Evolutionary conservation across 208 protist species (phyloP).

Genomic region (Endotrypanum monterogeii): DNA sequence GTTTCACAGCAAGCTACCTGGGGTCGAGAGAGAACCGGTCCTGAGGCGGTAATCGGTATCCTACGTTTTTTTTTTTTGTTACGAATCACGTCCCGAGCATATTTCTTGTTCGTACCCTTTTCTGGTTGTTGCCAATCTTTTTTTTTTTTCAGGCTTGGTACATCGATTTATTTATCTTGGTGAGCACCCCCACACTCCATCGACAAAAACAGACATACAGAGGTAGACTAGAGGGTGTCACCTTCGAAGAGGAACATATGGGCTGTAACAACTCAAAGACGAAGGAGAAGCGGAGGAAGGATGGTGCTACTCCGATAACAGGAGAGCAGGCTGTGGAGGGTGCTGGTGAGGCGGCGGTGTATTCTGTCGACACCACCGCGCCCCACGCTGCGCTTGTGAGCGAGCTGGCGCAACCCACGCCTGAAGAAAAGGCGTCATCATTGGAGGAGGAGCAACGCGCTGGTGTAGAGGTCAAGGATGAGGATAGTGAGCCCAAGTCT

Average conservation of each 20-base stretch:
- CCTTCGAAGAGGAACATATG: conserved; percentile 1
- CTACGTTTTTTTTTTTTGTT: too few relatives aligned
- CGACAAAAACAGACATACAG: neutral
- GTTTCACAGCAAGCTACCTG: too few relatives aligned
- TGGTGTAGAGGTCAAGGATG: neutral
- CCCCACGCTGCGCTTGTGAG: neutral
- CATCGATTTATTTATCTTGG: too few relatives aligned
- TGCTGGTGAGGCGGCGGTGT: neutral
- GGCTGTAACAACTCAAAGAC: conserved; percentile 32
- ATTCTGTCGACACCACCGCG: neutral
- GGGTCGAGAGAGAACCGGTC: too few relatives aligned
- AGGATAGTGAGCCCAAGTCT: neutral
- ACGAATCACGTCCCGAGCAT: too few relatives aligned
- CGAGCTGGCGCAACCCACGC: neutral
- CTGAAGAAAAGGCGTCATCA: neutral
- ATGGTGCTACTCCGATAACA: too few relatives aligned
- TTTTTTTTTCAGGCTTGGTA: too few relatives aligned
- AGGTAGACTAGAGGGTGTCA: neutral
- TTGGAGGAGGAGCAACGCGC: neutral
- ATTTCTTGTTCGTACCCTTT: too few relatives aligned
- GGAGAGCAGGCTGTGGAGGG: neutral
- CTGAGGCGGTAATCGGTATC: too few relatives aligned
- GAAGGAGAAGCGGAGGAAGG: conserved; percentile 9
- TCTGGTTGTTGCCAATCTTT: too few relatives aligned
- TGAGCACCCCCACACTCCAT: too few relatives aligned